Percentiles rank a stretch among this genome's conserved stretches.
phyloP scores from a whole-genome alignment of 2,329 filamentous ascomycete species.

The Raffaelea deltoideospora region DNA sequence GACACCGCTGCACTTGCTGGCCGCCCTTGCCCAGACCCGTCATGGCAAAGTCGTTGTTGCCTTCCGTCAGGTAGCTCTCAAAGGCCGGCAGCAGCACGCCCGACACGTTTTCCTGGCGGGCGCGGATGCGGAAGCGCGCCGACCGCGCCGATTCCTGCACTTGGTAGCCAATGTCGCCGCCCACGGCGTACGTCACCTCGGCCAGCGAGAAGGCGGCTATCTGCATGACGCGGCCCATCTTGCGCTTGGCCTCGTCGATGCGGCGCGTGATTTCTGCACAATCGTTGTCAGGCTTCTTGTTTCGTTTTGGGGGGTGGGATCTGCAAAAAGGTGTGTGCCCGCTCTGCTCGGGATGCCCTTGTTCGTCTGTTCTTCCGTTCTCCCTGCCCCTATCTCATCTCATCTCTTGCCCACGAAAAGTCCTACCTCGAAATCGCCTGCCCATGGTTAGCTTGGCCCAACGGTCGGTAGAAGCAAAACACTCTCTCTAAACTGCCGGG shows the following conservation, averaged over 20 bases:
- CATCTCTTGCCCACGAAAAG: too few species aligned
- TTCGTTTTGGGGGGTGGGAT: too few species aligned
- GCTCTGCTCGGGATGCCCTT: too few species aligned
- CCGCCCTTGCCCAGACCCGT: conserved; percentile 94
- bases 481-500: too few species aligned
- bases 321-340: too few species aligned
- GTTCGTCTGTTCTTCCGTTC: too few species aligned
- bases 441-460: neutral
- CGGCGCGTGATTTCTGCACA: conserved; percentile 82
- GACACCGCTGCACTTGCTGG: conserved; percentile 86
- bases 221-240: conserved; percentile 99
- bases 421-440: neutral
- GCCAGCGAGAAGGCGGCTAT: conserved; percentile 95
- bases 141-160: conserved; percentile 91
- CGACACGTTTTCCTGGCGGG: conserved; percentile 96
- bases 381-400: too few species aligned
- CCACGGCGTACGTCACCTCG: conserved; percentile 93
- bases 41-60: conserved; percentile 88
- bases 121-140: conserved; percentile 81
- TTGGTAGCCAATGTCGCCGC: conserved; percentile 91
- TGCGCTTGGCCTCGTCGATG: conserved; percentile 97
- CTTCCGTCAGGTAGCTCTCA: conserved; percentile 78
- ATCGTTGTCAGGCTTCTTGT: too few species aligned
- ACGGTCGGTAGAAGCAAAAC: too few species aligned
- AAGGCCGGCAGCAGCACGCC: conserved; percentile 90